Evolutionary conservation across 1,284 basidiomycete genomes (phyloP), one percentile per base, ranked within the genome.

Genomic region (Leccinum variabile): DNA sequence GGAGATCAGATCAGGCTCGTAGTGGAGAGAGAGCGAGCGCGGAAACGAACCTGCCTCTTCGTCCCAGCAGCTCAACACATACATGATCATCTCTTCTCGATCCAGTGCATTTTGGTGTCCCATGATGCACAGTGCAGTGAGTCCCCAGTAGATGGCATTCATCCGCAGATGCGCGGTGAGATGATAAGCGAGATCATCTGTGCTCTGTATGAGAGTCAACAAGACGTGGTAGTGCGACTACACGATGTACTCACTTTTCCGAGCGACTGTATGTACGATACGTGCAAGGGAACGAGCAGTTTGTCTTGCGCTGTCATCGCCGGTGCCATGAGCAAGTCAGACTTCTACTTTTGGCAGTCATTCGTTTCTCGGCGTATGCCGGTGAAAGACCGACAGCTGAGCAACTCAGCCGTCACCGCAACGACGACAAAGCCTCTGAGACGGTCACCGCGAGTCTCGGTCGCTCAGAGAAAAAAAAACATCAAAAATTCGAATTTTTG

Each of bases 131-230:
- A 97, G 79, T 0, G 97, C 94, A 0, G 91, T 94, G 30, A 97
- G 80, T 10, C 94, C 97, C 97, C 97, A 99, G 77, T 98, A 99
- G 16, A 98, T 84, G 9, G 95, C 97, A 75, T 98, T 99, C 78
- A 98, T 82, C 9, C 97, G 92, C 8, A 99, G 83, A 77, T 99
- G 97, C 8, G 95, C 84, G 0, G 96, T 97, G 53, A 97, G 82
- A 76, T 98, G 94, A 79, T 98, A 99, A 1, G 86, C 82, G n/a
- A 97, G 82, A 68, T 95, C 93, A 80, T 94, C 86, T 66, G 90
- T 89, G 75, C 84, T 90, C 93, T 95, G 73, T 10, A 5, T 1
- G 32, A 57, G 46, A 39, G 32, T 72, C 18, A 69, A 63, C 22
- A 16, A 25, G 30, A 14, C 3, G 2, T 22, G 6, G 14, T 2